Percentiles rank a stretch among this genome's conserved stretches.
phyloP scores from a whole-genome alignment of 345 rosid genomes.

The Pistacia atlantica region DNA sequence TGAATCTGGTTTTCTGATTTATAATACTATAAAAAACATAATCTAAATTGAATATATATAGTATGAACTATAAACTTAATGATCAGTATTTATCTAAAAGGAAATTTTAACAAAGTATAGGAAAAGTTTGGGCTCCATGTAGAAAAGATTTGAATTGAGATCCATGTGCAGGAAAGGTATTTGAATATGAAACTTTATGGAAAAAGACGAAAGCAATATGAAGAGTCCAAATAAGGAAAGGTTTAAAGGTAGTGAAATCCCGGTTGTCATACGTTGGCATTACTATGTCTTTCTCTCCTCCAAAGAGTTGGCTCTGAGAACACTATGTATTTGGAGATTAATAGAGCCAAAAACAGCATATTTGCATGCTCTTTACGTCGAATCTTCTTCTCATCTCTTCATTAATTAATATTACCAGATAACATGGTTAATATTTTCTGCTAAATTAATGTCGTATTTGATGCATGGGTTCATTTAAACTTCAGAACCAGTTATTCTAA shows the following conservation, averaged over 20 bases:
- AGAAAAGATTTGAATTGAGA: not conserved
- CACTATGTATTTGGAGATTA: not conserved
- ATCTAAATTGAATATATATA: not conserved
- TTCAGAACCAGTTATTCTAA: not conserved
- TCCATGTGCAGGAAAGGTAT: not conserved
- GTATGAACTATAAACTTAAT: not conserved
- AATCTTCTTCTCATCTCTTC: not conserved
- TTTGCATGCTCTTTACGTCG: conserved; percentile 16
- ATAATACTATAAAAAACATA: not conserved
- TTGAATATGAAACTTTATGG: conserved; percentile 14
- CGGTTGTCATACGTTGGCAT: conserved; percentile 11
- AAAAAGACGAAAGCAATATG: conserved; percentile 1
- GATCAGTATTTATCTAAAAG: no score
- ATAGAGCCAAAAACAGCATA: conserved; percentile 11
- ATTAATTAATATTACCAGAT: not conserved
- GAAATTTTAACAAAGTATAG: not conserved
- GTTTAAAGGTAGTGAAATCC: not conserved
- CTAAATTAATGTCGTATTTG: not conserved
- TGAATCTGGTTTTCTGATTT: not conserved
- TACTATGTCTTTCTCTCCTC: conserved; percentile 10
- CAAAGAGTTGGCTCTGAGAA: conserved; percentile 6
- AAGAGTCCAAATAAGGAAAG: conserved; percentile 8
- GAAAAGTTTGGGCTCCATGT: not conserved
- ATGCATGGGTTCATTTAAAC: not conserved
- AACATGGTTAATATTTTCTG: not conserved